These are phyloP conservation scores for Serendipita sp. DNA, from an alignment of 1,284 basidiomycete genomes.

Conservation along the genomic window DNA sequence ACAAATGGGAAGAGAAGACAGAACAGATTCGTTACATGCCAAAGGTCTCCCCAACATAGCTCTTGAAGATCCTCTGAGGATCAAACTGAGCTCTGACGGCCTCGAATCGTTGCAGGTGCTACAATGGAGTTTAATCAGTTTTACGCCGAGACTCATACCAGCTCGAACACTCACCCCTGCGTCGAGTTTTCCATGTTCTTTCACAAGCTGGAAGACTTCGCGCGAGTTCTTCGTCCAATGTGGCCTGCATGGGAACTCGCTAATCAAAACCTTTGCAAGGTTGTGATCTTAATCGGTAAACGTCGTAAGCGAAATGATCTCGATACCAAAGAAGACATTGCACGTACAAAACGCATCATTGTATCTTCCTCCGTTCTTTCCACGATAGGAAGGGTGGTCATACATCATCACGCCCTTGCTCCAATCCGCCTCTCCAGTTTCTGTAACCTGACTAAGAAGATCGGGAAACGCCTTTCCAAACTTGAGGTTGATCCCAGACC, in stretches of 20 bases:
- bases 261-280: conserved; percentile 7
- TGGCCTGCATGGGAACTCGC: conserved; percentile 10
- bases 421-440: conserved; percentile 10
- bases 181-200: conserved; percentile 6
- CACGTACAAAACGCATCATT: conserved; percentile 10
- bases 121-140: not conserved
- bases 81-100: conserved; percentile 10
- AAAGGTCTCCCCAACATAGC: conserved; percentile 9
- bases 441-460: conserved; percentile 11
- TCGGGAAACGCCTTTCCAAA: conserved; percentile 12
- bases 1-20: no score
- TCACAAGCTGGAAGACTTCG: conserved; percentile 9
- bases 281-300: conserved; percentile 7
- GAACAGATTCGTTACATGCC: not conserved
- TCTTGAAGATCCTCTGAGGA: conserved; percentile 11
- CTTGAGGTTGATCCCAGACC: conserved; percentile 12
- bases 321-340: conserved; percentile 8
- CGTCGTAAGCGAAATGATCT: conserved; percentile 6
- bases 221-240: conserved; percentile 12
- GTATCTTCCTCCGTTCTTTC: not conserved
- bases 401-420: conserved; percentile 7
- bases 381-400: not conserved
- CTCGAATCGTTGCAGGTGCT: conserved; percentile 10
- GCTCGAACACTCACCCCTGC: not conserved
- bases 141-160: not conserved